Evolutionary conservation across 768 basidiomycete genomes (phyloP).

Genomic region (Porpolomopsis calyptriformis): DNA sequence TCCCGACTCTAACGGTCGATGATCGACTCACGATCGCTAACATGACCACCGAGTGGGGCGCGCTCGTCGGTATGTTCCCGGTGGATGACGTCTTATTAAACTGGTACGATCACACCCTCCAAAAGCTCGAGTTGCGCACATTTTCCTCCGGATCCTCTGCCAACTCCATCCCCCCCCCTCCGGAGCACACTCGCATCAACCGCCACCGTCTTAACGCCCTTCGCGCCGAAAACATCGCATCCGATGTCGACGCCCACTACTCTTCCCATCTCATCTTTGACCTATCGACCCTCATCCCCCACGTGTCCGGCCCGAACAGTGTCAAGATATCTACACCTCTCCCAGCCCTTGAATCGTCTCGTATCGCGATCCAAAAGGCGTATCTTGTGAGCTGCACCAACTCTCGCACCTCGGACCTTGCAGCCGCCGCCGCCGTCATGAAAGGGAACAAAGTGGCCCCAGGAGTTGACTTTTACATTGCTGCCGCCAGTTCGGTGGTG

Average conservation of each 20-base stretch:
- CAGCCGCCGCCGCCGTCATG: slow-evolving; percentile 85
- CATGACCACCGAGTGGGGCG: slow-evolving; percentile 99
- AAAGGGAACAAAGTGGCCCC: slow-evolving; percentile 66
- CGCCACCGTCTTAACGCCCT: slow-evolving; percentile 57
- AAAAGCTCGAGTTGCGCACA: slow-evolving; percentile 64
- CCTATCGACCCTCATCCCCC: slow-evolving; percentile 86
- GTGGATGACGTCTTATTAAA: slow-evolving; percentile 69
- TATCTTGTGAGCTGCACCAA: slow-evolving; percentile 99
- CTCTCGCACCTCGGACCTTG: slow-evolving; percentile 89
- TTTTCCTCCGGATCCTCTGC: slow-evolving; percentile 45
- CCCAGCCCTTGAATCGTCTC: slow-evolving; percentile 62
- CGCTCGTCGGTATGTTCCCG: slow-evolving; percentile 90
- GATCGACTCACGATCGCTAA: slow-evolving; percentile 96
- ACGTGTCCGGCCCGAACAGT: slow-evolving; percentile 95
- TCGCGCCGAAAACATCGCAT: slow-evolving; percentile 35
- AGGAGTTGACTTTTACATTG: slow-evolving; percentile 95
- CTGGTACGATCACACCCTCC: slow-evolving; percentile 76
- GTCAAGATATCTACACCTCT: slow-evolving; percentile 95
- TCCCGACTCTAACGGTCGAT: slow-evolving; percentile 69
- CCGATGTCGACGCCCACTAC: slow-evolving; percentile 75
- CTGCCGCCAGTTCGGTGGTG: slow-evolving; percentile 86
- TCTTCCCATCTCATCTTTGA: slow-evolving; percentile 84
- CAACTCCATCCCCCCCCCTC: slow-evolving; percentile 53
- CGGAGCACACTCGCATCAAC: slow-evolving; percentile 83
- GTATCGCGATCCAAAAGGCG: slow-evolving; percentile 86